Evolutionary conservation across 805 yeast species (phyloP).

Genomic region (Metschnikowia corniflorae): DNA sequence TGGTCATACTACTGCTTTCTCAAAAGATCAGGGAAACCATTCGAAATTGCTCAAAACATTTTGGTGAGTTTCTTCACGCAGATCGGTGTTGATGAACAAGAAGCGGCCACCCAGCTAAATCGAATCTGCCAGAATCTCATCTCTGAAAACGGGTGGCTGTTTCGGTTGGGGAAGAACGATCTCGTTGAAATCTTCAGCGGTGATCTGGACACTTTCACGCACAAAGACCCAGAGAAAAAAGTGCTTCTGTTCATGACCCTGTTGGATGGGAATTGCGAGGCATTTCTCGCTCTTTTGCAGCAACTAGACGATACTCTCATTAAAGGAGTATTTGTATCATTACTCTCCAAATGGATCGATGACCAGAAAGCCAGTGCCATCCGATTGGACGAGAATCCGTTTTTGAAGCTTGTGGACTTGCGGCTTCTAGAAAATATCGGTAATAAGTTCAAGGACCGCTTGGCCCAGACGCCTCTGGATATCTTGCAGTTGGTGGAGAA

Average conservation of each 20-base stretch:
- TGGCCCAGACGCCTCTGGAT: constrained; percentile 55
- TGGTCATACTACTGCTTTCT: constrained; percentile 48
- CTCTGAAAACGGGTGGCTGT: constrained; percentile 37
- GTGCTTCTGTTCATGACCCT: constrained; percentile 25
- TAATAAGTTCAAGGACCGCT: constrained; percentile 51
- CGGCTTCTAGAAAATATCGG: constrained; percentile 62
- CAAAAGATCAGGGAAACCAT: constrained; percentile 26
- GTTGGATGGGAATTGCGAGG: constrained; percentile 26
- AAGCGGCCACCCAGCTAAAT: constrained; percentile 23
- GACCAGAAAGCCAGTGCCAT: constrained; percentile 8
- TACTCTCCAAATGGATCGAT: constrained; percentile 61
- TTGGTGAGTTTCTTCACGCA: constrained; percentile 35
- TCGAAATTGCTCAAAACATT: constrained; percentile 34
- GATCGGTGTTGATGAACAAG: constrained; percentile 15
- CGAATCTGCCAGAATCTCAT: constrained; percentile 32
- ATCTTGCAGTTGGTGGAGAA: constrained; percentile 42
- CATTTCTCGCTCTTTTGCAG: constrained; percentile 42
- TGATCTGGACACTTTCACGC: background rate
- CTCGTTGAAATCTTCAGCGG: constrained; percentile 27
- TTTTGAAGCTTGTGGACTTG: constrained; percentile 53
- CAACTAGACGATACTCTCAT: constrained; percentile 47
- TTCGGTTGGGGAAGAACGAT: constrained; percentile 39
- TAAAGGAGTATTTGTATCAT: constrained; percentile 44
- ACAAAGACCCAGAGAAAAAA: constrained; percentile 23
- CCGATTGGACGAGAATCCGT: constrained; percentile 41